Evolutionary conservation across 2,329 filamentous ascomycete species (phyloP).

Genomic region (Aspergillus calidoustus): DNA sequence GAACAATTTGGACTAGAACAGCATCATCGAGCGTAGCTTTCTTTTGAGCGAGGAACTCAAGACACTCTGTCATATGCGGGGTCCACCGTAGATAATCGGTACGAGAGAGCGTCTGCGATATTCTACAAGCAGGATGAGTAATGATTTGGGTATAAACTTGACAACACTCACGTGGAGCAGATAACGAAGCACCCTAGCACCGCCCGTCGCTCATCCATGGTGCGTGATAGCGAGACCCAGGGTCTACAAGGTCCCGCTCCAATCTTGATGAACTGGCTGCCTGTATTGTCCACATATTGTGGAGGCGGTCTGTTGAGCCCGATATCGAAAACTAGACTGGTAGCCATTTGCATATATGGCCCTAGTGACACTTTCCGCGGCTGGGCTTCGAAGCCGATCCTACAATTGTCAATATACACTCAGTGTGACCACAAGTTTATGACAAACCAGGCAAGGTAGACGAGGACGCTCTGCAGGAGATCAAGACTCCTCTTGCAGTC

Average conservation of each 20-base stretch:
- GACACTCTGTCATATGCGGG: slow-evolving; percentile 16
- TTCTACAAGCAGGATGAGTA: slow-evolving; percentile 30
- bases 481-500: slow-evolving; percentile 16
- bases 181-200: slow-evolving; percentile 18
- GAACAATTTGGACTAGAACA: slow-evolving; percentile 8
- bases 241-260: neutral
- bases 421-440: neutral
- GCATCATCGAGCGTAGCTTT: slow-evolving; percentile 8
- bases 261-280: neutral
- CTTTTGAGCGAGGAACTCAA: slow-evolving; percentile 5
- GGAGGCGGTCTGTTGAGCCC: slow-evolving; percentile 15
- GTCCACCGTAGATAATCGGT: slow-evolving; percentile 44
- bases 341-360: slow-evolving; percentile 20
- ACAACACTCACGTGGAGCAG: slow-evolving; percentile 12
- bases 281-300: neutral
- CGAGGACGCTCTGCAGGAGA: slow-evolving; percentile 17
- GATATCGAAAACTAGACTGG: slow-evolving; percentile 15
- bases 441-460: slow-evolving; percentile 18
- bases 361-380: slow-evolving; percentile 18
- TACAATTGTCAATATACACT: neutral
- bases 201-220: slow-evolving; percentile 21
- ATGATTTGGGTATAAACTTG: neutral
- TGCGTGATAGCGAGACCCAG: slow-evolving; percentile 8
- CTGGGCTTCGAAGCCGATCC: slow-evolving; percentile 16
- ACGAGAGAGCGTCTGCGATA: slow-evolving; percentile 49